A percentile compares a stretch with the other conserved stretches of the same genome.
Conservation (phyloP, 1,284 basidiomycete species). For the Bondarzewia mesenterica region DNA sequence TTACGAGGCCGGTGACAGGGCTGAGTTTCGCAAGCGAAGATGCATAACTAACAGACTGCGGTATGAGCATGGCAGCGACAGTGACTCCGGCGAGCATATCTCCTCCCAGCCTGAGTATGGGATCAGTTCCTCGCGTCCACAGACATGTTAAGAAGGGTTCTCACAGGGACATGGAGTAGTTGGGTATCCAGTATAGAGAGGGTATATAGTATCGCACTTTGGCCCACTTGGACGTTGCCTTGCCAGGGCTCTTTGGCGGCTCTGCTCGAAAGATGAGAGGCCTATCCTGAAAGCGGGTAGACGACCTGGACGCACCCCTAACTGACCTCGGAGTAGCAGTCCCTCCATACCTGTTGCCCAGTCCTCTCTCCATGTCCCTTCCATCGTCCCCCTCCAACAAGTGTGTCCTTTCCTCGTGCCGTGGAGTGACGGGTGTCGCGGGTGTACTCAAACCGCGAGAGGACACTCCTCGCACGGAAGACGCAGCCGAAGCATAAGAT, state of each 20-base stretch:
- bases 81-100: conserved; percentile 83
- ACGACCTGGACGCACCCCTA: background rate
- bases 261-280: background rate
- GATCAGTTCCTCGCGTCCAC: background rate
- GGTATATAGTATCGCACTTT: conserved; percentile 61
- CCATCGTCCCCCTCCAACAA: background rate
- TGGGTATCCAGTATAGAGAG: conserved; percentile 74
- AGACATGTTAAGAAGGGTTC: conserved; percentile 20
- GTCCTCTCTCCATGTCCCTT: background rate
- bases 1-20: conserved; percentile 78
- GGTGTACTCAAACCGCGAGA: background rate
- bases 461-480: background rate
- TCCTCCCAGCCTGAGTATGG: conserved; percentile 53
- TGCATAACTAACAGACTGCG: conserved; percentile 90
- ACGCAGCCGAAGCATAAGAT: background rate
- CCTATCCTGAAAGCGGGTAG: background rate
- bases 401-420: background rate
- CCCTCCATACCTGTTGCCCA: background rate
- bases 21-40: conserved; percentile 76
- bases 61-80: conserved; percentile 85
- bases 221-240: conserved; percentile 10
- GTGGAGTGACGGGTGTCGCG: background rate
- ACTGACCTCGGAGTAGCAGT: background rate
- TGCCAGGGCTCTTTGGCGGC: background rate
- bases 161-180: conserved; percentile 67